These are phyloP conservation scores for Colletotrichum echinochloae DNA, from an alignment of 2,329 filamentous ascomycete species.

Conservation along the genomic window DNA sequence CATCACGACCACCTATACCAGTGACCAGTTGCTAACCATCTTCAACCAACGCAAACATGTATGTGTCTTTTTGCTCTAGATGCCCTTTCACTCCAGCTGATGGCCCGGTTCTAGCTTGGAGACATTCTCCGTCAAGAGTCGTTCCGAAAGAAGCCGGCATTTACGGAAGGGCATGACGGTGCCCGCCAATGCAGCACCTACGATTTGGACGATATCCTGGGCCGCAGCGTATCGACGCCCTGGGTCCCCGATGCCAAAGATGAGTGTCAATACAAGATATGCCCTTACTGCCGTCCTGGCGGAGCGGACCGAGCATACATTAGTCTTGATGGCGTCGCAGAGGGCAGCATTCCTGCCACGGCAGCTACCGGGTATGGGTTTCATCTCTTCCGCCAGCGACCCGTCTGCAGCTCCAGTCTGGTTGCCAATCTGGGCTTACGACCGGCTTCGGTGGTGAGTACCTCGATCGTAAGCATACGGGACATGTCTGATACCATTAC, in stretches of 20 bases:
- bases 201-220: conserved; percentile 17
- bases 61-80: conserved; percentile 39
- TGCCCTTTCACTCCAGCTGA: neutral
- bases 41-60: conserved; percentile 65
- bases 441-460: conserved; percentile 52
- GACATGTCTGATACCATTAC: neutral
- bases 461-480: too few species aligned
- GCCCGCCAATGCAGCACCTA: conserved; percentile 9
- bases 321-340: conserved; percentile 62
- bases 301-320: conserved; percentile 59
- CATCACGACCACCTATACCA: conserved; percentile 56
- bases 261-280: conserved; percentile 65
- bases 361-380: conserved; percentile 67
- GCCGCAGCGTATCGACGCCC: conserved; percentile 44
- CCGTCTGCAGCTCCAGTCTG: conserved; percentile 54
- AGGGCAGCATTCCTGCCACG: conserved; percentile 62
- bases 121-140: conserved; percentile 31
- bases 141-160: conserved; percentile 13
- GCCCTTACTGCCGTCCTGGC: conserved; percentile 60
- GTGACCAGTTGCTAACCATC: conserved; percentile 60
- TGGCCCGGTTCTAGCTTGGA: conserved; percentile 8
- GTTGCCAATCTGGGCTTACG: conserved; percentile 56
- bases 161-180: neutral
- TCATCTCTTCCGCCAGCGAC: conserved; percentile 56
- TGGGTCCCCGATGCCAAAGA: conserved; percentile 53